Conservation (phyloP, 371 early-diverging fungal genomes). For the Mucor racemosus region DNA sequence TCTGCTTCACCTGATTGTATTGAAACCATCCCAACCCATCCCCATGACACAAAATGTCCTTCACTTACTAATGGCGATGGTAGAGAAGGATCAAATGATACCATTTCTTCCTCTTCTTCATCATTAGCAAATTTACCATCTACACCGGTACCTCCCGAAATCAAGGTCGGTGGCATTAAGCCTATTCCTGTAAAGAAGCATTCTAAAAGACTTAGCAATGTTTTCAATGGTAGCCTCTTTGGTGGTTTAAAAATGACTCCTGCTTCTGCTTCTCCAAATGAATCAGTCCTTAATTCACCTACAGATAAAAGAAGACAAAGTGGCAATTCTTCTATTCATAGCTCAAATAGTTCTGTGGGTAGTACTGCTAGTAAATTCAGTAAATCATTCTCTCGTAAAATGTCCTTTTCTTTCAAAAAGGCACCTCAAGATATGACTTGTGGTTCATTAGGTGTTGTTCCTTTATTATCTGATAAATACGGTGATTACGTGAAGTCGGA, state of each 20-base stretch:
- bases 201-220: conserved; percentile 22
- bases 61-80: conserved; percentile 15
- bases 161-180: not conserved
- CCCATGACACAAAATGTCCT: conserved; percentile 13
- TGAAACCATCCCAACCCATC: conserved; percentile 2
- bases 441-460: conserved; percentile 27
- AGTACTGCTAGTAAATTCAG: conserved; percentile 29
- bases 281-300: conserved; percentile 1
- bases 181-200: conserved; percentile 27
- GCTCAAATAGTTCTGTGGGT: conserved; percentile 26
- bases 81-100: conserved; percentile 30
- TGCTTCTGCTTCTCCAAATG: conserved; percentile 14
- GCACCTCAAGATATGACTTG: conserved; percentile 22
- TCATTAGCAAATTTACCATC: conserved; percentile 10
- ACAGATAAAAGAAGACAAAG: conserved; percentile 16
- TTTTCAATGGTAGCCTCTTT: conserved; percentile 25
- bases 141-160: conserved; percentile 19
- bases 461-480: conserved; percentile 37
- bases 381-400: conserved; percentile 26
- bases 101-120: conserved; percentile 26
- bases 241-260: conserved; percentile 26
- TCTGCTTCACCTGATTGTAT: conserved; percentile 28
- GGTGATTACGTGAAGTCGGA: conserved; percentile 46
- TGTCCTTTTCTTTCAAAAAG: conserved; percentile 20
- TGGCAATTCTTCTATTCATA: conserved; percentile 17